These are phyloP conservation scores for Citrus cavaleriei DNA, from an alignment of 345 rosid species.

Conservation along the genomic window DNA sequence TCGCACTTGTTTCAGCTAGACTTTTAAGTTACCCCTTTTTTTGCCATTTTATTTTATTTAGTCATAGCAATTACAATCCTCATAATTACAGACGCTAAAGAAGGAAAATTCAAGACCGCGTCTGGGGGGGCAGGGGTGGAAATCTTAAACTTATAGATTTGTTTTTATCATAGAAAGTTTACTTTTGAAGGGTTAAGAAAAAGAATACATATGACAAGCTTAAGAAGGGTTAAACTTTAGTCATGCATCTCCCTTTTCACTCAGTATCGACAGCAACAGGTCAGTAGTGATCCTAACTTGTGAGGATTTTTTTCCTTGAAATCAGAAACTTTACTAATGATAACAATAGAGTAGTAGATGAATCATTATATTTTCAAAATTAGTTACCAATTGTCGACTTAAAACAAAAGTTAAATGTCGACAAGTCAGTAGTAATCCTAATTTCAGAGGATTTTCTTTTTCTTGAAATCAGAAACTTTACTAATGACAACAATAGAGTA, in stretches of 20 bases:
- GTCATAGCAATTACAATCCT: background rate
- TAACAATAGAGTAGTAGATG: too few species aligned
- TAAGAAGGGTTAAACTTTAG: background rate
- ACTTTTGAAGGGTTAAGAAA: background rate
- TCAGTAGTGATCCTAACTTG: too few species aligned
- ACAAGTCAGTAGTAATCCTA: too few species aligned
- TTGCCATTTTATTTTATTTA: background rate
- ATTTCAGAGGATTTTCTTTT: background rate
- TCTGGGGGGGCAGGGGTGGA: background rate
- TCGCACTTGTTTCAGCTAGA: background rate
- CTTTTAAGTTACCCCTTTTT: background rate
- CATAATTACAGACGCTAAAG: background rate
- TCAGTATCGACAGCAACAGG: background rate
- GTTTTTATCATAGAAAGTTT: background rate
- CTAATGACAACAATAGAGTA: background rate
- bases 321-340: too few species aligned
- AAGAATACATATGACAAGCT: too few species aligned
- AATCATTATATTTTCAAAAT: too few species aligned
- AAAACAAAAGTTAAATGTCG: too few species aligned
- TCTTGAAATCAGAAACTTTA: background rate
- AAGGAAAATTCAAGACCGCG: background rate
- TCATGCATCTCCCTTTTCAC: background rate
- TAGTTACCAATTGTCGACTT: too few species aligned
- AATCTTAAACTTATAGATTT: too few species aligned
- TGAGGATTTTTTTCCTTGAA: too few species aligned